phyloP scores from a whole-genome alignment of 176 grass and related monocot species.

The Cenchrus fungigraminus region DNA sequence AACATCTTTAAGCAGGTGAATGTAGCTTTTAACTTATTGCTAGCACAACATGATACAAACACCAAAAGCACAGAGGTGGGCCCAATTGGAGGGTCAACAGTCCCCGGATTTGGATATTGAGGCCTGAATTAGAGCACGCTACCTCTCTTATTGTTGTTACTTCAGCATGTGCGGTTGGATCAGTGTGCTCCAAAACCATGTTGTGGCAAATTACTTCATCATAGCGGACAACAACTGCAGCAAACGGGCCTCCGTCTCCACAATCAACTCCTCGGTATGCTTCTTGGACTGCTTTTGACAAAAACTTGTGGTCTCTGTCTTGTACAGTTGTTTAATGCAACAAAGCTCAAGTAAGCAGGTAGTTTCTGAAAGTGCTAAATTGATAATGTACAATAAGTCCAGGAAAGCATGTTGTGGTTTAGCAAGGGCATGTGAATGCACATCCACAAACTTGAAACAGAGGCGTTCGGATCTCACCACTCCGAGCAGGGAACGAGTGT shows the following conservation, averaged over 20 bases:
- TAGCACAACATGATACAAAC: background rate
- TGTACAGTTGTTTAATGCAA: too few relatives aligned
- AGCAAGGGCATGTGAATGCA: too few relatives aligned
- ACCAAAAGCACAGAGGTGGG: background rate
- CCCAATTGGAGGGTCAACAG: background rate
- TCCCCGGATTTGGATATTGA: background rate
- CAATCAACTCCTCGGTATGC: too few relatives aligned
- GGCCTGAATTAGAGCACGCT: conserved; percentile 3
- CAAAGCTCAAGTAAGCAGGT: too few relatives aligned
- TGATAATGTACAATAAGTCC: too few relatives aligned
- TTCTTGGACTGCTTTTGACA: too few relatives aligned
- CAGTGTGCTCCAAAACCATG: conserved; percentile 84
- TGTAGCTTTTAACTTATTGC: background rate
- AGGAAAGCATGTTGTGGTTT: too few relatives aligned
- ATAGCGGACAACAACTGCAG: conserved; percentile 79
- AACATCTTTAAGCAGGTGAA: background rate
- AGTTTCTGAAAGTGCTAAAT: too few relatives aligned
- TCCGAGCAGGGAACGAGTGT: too few relatives aligned
- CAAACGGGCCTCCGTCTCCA: conserved; percentile 50
- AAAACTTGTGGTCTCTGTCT: too few relatives aligned
- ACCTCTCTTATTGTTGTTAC: conserved; percentile 94
- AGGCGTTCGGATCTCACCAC: too few relatives aligned
- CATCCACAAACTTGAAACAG: too few relatives aligned
- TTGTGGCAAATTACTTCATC: conserved; percentile 95
- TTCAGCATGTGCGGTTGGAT: conserved; percentile 93